These are phyloP conservation scores for Coprinellus micaceus DNA, from an alignment of 768 basidiomycete species.

Conservation along the genomic window DNA sequence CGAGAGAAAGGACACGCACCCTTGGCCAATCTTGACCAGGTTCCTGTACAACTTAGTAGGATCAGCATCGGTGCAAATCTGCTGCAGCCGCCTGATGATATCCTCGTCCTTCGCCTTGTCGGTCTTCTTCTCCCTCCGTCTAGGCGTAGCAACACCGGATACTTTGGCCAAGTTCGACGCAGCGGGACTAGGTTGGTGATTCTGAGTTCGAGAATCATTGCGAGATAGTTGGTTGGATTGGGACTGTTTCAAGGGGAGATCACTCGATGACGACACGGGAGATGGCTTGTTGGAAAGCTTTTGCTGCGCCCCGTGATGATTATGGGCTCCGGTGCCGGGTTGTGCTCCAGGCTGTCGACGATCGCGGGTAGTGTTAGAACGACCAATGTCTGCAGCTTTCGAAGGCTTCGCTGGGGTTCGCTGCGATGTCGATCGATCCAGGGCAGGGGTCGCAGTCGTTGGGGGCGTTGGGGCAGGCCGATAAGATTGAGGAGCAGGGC, in stretches of 20 bases:
- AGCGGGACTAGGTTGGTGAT: constrained; percentile 59
- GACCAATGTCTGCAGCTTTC: constrained; percentile 51
- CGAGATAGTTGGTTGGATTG: constrained; percentile 20
- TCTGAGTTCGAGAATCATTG: constrained; percentile 38
- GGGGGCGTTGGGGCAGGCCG: constrained; percentile 78
- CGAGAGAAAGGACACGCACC: constrained; percentile 48
- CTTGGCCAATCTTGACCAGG: constrained; percentile 96
- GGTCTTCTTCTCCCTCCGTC: constrained; percentile 84
- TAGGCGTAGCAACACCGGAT: constrained; percentile 73
- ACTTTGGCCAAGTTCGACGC: constrained; percentile 64
- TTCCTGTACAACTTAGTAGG: constrained; percentile 91
- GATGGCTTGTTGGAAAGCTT: constrained; percentile 44
- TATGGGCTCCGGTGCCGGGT: constrained; percentile 20
- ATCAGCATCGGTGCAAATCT: constrained; percentile 97
- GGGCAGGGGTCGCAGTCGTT: constrained; percentile 54
- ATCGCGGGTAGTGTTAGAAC: constrained; percentile 68
- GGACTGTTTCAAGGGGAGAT: constrained; percentile 47
- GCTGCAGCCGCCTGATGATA: constrained; percentile 85
- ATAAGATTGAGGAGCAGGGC: constrained; percentile 52
- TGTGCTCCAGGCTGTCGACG: constrained; percentile 44
- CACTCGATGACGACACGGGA: constrained; percentile 56
- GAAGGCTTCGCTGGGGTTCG: constrained; percentile 58
- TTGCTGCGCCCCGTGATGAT: constrained; percentile 26
- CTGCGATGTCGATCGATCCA: constrained; percentile 88
- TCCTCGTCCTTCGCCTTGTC: constrained; percentile 82